These are phyloP conservation scores for Furcasterigmium sp. DNA, from an alignment of 2,329 filamentous ascomycete genomes.

Conservation along the genomic window DNA sequence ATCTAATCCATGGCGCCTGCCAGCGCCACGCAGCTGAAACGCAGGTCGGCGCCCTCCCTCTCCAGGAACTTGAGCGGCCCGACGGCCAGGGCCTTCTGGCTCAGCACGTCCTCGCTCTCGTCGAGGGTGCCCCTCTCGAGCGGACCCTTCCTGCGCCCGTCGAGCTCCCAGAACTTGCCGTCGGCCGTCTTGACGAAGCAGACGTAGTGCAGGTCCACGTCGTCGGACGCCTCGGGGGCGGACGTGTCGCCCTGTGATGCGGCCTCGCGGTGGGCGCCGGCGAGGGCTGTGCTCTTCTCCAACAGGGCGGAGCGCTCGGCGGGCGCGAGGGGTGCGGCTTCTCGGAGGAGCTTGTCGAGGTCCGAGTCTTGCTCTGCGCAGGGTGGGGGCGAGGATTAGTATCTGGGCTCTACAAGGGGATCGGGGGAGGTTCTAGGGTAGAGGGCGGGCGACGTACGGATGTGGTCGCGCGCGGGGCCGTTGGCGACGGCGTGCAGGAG, in stretches of 20 bases:
- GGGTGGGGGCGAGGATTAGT: neutral
- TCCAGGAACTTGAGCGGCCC: conserved; percentile 57
- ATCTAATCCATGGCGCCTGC: conserved; percentile 43
- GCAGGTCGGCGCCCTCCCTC: conserved; percentile 48
- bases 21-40: conserved; percentile 54
- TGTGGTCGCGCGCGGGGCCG: conserved; percentile 59
- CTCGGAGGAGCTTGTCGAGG: conserved; percentile 59
- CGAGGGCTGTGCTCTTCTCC: conserved; percentile 70
- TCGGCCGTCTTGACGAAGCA: conserved; percentile 78
- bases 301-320: conserved; percentile 64
- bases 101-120: conserved; percentile 65
- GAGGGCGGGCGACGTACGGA: conserved; percentile 38
- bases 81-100: conserved; percentile 66
- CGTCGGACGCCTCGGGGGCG: conserved; percentile 72
- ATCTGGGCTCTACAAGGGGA: too few relatives aligned
- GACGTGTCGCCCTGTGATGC: conserved; percentile 72
- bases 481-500: conserved; percentile 79
- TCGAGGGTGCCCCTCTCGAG: conserved; percentile 49
- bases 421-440: neutral
- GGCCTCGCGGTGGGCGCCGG: conserved; percentile 71
- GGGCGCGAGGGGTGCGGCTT: conserved; percentile 67
- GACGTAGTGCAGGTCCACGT: conserved; percentile 92
- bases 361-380: conserved; percentile 47
- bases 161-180: conserved; percentile 58
- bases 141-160: conserved; percentile 54